Base-by-base conservation (phyloP, 768 basidiomycete species). In the Scleroderma bovista region DNA sequence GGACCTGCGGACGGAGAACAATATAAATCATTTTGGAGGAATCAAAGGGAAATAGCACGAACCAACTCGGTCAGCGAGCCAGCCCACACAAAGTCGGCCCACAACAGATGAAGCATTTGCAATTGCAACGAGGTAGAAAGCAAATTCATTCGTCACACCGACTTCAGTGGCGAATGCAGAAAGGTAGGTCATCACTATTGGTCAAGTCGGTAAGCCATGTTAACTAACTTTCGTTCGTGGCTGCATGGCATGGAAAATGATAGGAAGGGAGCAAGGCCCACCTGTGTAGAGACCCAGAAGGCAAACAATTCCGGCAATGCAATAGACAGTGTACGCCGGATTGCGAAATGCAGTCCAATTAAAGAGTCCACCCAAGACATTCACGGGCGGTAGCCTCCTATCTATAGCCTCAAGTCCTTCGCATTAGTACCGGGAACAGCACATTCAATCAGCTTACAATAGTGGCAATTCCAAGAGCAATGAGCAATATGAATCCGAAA, bases 251-350 rank as follows among this genome's bases (percentile, higher is more conserved):
- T 36, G 12, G 13, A 13, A 36, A 5, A 36, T 36, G 5, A 36
- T 36, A 33, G n/a, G 8, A 33, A 15, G 7, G 32, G 32, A 33
- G 17, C 16, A 9, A n/a, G 15, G 61, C 70, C 44, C 41, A 77
- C 84, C 66, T 0, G 84, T 86, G 59, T 87, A 89, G 11, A 89
- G 62, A 4, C 87, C 88, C 12, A 90, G 74, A 64, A 84, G 88
- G 13, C 64, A 68, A 19, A 79, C 59, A 49, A 81, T 75, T 0
- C 76, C 75, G 0, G 84, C 79, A 3, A 74, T 13, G 41, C 80
- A 81, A 59, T 83, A 90, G 1, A 81, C 47, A 0, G 76, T 63
- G 61, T 77, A 92, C 3, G 67, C 65, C 6, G 60, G 60, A 45
- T 65, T 74, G 56, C 56, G 68, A 66, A 82, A 83, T 15, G 77